Base-by-base conservation (phyloP, 805 yeast genomes). In the Teunomyces barrocoloradensis region DNA sequence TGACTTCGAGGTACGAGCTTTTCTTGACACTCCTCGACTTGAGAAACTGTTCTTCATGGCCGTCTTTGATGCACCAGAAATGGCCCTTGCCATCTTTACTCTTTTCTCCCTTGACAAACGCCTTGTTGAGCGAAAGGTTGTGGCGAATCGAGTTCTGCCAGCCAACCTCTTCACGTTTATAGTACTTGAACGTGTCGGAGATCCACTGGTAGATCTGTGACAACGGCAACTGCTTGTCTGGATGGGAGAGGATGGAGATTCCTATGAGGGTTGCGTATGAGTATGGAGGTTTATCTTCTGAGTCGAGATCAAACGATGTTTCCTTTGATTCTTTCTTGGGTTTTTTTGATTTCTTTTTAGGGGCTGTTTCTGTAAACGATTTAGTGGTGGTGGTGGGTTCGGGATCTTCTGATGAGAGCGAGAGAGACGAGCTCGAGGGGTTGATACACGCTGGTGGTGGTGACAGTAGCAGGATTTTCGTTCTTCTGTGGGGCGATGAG, bases 131-230 rank as follows among this genome's bases (percentile, higher is more conserved):
- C 10, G 97, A 89, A 27, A 92, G 73, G 56, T 94, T 92, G 68
- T 92, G 99, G 52, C 99, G 83, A 53, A 92, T 94, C 29, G 97
- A 91, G 68, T 92, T 92, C 68, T 92, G 97, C 99, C 99, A 92
- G 23, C 97, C 97, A 9, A 89, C 86, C 56, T 89, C 96, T 49
- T 87, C 86, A 53, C 80, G 82, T 53, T 84, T 82, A 67, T 94
- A 94, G 63, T 85, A 92, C 52, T 76, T 79, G 65, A 91, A 92
- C 32, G 95, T 86, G 39, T 82, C 82, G 6, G 94, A 82, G 38
- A 92, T 94, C 99, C 99, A 92, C 56, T 74, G 77, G 70, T 92
- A 92, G 36, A 92, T 94, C 59, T 89, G 96, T 6, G 75, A 68
- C 37, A 73, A 59, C 3, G 77, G 71, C 47, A 73, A 64, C 45